Evolutionary conservation across 2,329 filamentous ascomycete species (phyloP).

Genomic region (Didymella pinodella): DNA sequence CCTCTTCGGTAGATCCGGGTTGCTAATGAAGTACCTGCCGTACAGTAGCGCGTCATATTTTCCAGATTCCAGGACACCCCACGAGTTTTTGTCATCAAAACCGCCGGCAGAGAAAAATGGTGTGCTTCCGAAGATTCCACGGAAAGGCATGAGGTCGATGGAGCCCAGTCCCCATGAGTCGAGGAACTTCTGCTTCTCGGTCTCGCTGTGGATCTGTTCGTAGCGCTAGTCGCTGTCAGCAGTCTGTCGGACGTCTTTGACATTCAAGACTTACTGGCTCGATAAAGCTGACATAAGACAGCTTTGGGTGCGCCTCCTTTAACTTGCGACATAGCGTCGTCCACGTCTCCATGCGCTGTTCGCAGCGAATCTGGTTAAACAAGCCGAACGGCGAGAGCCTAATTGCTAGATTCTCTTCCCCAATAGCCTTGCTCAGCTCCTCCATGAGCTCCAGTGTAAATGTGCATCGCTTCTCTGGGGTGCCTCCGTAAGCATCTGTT

Average conservation of each 20-base stretch:
- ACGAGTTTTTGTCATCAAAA: conserved; percentile 60
- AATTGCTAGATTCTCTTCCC: conserved; percentile 39
- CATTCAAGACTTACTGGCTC: conserved; percentile 52
- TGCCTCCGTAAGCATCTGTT: conserved; percentile 60
- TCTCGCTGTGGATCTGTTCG: conserved; percentile 60
- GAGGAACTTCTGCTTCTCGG: conserved; percentile 61
- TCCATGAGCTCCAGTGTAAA: conserved; percentile 63
- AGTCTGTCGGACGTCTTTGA: conserved; percentile 20
- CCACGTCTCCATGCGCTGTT: conserved; percentile 64
- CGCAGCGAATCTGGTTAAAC: conserved; percentile 61
- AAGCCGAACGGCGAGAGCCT: conserved; percentile 53
- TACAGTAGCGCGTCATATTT: conserved; percentile 50
- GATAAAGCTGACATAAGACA: conserved; percentile 65
- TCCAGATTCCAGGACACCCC: conserved; percentile 57
- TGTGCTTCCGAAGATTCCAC: conserved; percentile 60
- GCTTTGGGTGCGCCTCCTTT: conserved; percentile 53
- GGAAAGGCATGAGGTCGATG: conserved; percentile 58
- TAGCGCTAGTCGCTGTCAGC: conserved; percentile 51
- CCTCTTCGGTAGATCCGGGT: conserved; percentile 55
- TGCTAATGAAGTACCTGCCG: conserved; percentile 56
- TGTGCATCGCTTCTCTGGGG: conserved; percentile 58
- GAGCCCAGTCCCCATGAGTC: conserved; percentile 57
- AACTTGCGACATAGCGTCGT: conserved; percentile 58
- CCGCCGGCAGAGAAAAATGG: conserved; percentile 65
- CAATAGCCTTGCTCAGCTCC: conserved; percentile 33